These are phyloP conservation scores for Trypanosomatidae sp. DNA, from an alignment of 208 protist species.

Conservation along the genomic window DNA sequence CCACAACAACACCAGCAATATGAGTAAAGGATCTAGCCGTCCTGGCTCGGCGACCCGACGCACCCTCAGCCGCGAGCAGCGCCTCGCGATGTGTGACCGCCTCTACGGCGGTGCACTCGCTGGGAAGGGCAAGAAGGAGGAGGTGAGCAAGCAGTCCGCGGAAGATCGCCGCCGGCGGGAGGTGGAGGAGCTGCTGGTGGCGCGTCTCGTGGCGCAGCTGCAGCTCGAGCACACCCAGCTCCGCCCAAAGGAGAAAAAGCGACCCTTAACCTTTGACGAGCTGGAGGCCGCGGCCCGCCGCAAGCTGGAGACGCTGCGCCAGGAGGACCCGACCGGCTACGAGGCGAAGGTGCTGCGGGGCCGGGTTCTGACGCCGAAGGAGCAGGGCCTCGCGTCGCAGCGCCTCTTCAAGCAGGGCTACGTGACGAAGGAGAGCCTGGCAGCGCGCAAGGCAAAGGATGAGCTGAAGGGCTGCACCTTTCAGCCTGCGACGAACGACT, in stretches of 20 bases:
- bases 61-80: conserved; percentile 12
- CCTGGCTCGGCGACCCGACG: conserved; percentile 10
- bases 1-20: conserved; percentile 8
- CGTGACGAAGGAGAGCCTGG: conserved; percentile 37
- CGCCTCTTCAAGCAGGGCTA: conserved; percentile 54
- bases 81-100: conserved; percentile 25
- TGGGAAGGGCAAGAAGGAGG: conserved; percentile 14
- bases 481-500: conserved; percentile 11
- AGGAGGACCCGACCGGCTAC: conserved; percentile 25
- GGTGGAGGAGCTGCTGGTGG: conserved; percentile 53
- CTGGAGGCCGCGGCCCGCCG: conserved; percentile 32
- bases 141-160: conserved; percentile 12
- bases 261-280: conserved; percentile 14
- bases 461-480: conserved; percentile 59
- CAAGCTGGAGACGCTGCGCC: conserved; percentile 38
- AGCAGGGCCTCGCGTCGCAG: conserved; percentile 32
- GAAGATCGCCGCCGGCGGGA: conserved; percentile 39
- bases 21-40: conserved; percentile 9
- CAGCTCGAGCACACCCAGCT: conserved; percentile 20
- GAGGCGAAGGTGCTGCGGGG: conserved; percentile 37
- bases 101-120: conserved; percentile 46
- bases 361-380: conserved; percentile 26
- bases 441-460: conserved; percentile 16
- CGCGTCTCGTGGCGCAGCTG: conserved; percentile 45
- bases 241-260: conserved; percentile 4